phyloP scores from a whole-genome alignment of 139 green algal genomes.

The Yamagishiella unicocca region DNA sequence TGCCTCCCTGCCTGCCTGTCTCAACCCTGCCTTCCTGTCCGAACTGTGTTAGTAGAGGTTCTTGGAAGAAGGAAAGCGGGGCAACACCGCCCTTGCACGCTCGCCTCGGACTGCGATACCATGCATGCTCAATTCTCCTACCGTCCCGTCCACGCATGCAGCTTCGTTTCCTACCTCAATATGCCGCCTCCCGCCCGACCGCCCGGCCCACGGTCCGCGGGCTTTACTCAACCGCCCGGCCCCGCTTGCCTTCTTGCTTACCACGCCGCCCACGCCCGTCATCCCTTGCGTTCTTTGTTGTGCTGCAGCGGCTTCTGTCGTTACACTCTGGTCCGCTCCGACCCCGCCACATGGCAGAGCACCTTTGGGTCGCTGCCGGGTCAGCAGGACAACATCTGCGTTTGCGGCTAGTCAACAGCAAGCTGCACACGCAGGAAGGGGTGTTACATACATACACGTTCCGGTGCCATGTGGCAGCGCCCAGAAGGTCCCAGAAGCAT shows the following conservation, averaged over 20 bases:
- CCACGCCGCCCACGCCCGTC: not conserved
- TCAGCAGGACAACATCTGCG: not conserved
- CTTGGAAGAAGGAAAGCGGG: not conserved
- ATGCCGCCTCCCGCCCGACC: not conserved
- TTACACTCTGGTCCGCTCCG: conserved; percentile 7
- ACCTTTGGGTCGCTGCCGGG: not conserved
- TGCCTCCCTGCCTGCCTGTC: not conserved
- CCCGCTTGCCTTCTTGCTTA: not conserved
- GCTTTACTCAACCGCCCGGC: not conserved
- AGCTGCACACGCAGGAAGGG: no score
- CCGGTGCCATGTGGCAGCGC: no score
- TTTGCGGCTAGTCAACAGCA: not conserved
- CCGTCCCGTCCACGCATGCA: no score
- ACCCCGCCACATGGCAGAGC: conserved; percentile 9
- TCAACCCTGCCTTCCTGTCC: no score
- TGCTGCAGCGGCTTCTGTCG: conserved; percentile 27
- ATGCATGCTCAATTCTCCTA: no score
- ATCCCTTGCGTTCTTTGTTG: not conserved
- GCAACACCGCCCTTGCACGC: not conserved
- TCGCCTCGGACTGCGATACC: not conserved
- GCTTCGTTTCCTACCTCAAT: not conserved
- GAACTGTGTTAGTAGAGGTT: not conserved
- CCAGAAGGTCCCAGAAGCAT: no score
- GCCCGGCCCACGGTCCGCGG: not conserved
- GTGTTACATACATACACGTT: no score